Evolutionary conservation across 805 yeast genomes (phyloP), one percentile per base, ranked within the genome.

Genomic region (Jamesozyma lodderae): DNA sequence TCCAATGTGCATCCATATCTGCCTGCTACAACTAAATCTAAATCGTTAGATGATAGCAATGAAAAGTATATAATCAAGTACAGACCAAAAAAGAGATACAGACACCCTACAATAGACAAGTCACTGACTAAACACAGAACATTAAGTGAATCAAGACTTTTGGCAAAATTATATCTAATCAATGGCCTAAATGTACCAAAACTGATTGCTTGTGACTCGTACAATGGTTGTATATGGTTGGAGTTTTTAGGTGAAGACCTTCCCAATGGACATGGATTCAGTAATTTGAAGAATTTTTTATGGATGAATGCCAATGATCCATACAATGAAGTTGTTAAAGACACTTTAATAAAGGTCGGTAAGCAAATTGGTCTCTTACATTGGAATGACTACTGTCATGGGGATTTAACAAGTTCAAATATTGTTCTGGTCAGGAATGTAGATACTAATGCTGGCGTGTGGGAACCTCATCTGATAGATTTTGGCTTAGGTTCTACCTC

Each of bases 351-450:
- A 3, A 53, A 56, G 13, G 88, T 86, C 1, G 95, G 96, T 1
- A 46, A 59, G 31, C 71, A 75, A 41, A 70, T 88, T 31, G 95
- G 81, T 0, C 60, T 69, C 30, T 60, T 92, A 49, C 98, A 92
- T 60, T 53, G 70, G 46, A 68, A 75, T 45, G 94, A 85, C 46
- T 74, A 84, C 55, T 77, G 86, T 19, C 98, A 92, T 60, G 98
- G 98, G 1, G 98, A 92, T 57, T 66, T 92, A 48, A 92, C 98
- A 0, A 77, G 90, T 17, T 88, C 97, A 0, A 92, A 92, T 52
- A 75, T 87, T 19, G 71, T 92, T 32, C 53, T 88, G 13, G 63
- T 62, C 3, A 55, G 60, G 35, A 43, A 46, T 4, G 43, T 35
- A 21, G 32, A 39, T 21, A 32, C 3, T 11, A 32, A 41, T 10